Conservation (phyloP, 208 protist species). For the Angomonas deanei region DNA sequence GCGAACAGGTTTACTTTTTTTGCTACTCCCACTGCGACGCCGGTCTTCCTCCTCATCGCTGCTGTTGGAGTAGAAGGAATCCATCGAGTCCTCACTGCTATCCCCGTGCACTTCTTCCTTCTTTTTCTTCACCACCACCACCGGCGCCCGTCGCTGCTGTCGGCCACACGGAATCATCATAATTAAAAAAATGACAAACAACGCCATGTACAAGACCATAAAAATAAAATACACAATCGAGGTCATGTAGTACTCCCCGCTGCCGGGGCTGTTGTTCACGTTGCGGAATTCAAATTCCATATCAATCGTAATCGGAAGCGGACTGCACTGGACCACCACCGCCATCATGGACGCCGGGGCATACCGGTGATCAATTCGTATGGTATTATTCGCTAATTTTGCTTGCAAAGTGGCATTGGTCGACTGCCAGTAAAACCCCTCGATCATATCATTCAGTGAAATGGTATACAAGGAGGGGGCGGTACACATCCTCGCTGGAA, state of each 20-base stretch:
- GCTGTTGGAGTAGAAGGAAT: neutral
- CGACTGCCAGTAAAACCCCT: neutral
- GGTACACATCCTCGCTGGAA: neutral
- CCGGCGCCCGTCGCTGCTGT: neutral
- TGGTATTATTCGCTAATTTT: neutral
- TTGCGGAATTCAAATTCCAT: slow-evolving; percentile 28
- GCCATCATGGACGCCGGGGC: slow-evolving; percentile 22
- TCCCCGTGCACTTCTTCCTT: too few species aligned
- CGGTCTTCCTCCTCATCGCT: neutral
- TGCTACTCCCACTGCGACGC: neutral
- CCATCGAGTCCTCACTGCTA: too few species aligned
- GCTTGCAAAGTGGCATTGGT: neutral
- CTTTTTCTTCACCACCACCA: neutral
- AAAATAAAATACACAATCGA: slow-evolving; percentile 35
- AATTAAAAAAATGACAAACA: slow-evolving; percentile 20
- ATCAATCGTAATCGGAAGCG: slow-evolving; percentile 29
- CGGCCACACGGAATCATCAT: slow-evolving; percentile 27
- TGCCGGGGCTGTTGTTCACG: slow-evolving; percentile 13
- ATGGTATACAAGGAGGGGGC: neutral
- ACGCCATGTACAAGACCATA: slow-evolving; percentile 20
- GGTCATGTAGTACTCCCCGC: slow-evolving; percentile 25
- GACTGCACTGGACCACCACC: slow-evolving; percentile 56
- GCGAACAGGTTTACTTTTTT: too few species aligned
- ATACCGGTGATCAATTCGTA: slow-evolving; percentile 19
- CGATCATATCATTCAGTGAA: neutral